phyloP scores from a whole-genome alignment of 2,329 filamentous ascomycete genomes.

The Annulohypoxylon truncatum region DNA sequence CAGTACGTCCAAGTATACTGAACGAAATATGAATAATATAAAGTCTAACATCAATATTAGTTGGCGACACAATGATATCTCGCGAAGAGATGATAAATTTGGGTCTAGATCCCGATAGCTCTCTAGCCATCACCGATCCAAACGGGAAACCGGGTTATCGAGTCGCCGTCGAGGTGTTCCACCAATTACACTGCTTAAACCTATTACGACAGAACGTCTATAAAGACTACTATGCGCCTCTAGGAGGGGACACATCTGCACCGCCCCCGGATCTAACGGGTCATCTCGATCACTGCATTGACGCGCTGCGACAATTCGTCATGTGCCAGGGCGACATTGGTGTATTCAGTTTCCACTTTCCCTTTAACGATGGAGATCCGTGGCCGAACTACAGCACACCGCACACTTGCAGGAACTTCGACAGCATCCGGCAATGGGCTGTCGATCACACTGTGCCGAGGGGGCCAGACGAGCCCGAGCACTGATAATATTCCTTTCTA shows the following conservation, averaged over 20 bases:
- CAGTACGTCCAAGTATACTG: slow-evolving; percentile 39
- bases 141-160: slow-evolving; percentile 68
- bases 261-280: slow-evolving; percentile 56
- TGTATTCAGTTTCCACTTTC: slow-evolving; percentile 65
- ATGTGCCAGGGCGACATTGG: slow-evolving; percentile 68
- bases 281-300: slow-evolving; percentile 66
- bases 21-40: background rate
- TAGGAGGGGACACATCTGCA: slow-evolving; percentile 62
- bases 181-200: slow-evolving; percentile 65
- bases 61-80: slow-evolving; percentile 71
- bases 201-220: slow-evolving; percentile 61
- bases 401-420: slow-evolving; percentile 66
- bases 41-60: slow-evolving; percentile 49
- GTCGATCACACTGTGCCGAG: slow-evolving; percentile 60
- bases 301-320: slow-evolving; percentile 63
- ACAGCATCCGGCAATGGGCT: slow-evolving; percentile 63
- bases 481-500: slow-evolving; percentile 39
- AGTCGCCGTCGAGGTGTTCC: slow-evolving; percentile 69
- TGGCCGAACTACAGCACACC: slow-evolving; percentile 67
- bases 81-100: slow-evolving; percentile 64
- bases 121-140: slow-evolving; percentile 66
- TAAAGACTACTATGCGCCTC: slow-evolving; percentile 60
- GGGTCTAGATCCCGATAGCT: slow-evolving; percentile 61
- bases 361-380: slow-evolving; percentile 59
- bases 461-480: slow-evolving; percentile 48